Evolutionary conservation across 2,329 filamentous ascomycete genomes (phyloP).

Genomic region (Talaromyces sp.): DNA sequence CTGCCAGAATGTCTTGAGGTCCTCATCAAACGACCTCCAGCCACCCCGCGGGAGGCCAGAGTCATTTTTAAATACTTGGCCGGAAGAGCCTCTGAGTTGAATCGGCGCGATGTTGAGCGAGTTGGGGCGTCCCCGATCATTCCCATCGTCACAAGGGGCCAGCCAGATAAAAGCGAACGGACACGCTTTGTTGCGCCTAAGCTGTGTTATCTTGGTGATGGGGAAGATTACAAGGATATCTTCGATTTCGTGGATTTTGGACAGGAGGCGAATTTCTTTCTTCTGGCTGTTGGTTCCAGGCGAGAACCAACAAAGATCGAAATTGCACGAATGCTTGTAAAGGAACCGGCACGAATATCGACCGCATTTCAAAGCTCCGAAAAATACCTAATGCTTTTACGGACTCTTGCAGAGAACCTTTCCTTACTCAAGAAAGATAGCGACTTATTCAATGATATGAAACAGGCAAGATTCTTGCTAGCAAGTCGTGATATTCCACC

Average conservation of each 20-base stretch:
- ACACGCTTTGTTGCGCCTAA: constrained; percentile 67
- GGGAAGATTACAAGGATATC: constrained; percentile 77
- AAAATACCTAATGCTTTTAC: constrained; percentile 82
- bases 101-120: constrained; percentile 60
- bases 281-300: constrained; percentile 87
- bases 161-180: constrained; percentile 46
- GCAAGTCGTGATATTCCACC: constrained; percentile 74
- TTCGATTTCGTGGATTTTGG: constrained; percentile 98
- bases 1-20: constrained; percentile 75
- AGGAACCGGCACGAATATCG: constrained; percentile 79
- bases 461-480: constrained; percentile 73
- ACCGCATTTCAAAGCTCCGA: constrained; percentile 78
- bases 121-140: constrained; percentile 71
- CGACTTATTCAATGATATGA: constrained; percentile 75
- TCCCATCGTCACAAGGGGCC: constrained; percentile 56
- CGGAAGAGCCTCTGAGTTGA: constrained; percentile 73
- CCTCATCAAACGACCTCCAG: constrained; percentile 72
- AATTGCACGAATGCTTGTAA: constrained; percentile 79
- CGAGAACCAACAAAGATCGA: constrained; percentile 85
- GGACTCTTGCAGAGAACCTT: constrained; percentile 75
- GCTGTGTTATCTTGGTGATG: constrained; percentile 76
- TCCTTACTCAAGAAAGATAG: constrained; percentile 74
- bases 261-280: constrained; percentile 79
- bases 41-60: constrained; percentile 65
- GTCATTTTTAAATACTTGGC: constrained; percentile 83